These are phyloP conservation scores for Mortierella alpina DNA, from an alignment of 192 early-diverging fungal genomes.

Conservation along the genomic window DNA sequence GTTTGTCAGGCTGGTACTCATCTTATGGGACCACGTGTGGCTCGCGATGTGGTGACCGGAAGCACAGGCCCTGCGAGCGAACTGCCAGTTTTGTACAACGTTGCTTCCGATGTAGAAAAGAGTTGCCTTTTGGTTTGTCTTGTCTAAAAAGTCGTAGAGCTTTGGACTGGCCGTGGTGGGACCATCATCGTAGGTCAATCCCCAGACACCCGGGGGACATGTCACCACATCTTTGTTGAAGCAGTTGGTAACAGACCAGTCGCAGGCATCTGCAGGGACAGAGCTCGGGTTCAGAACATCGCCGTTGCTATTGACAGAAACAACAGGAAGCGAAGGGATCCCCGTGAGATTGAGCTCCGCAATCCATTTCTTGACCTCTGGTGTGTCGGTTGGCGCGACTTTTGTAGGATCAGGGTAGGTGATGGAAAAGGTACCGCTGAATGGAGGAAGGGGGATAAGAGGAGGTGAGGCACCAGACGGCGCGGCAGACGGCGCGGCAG, in stretches of 20 bases:
- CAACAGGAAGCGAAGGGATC: constrained; percentile 24
- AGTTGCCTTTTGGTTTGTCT: constrained; percentile 59
- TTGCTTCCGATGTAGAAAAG: constrained; percentile 63
- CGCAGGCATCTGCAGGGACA: constrained; percentile 42
- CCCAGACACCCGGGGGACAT: constrained; percentile 62
- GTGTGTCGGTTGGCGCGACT: constrained; percentile 34
- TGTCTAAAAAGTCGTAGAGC: constrained; percentile 62
- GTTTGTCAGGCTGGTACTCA: constrained; percentile 68
- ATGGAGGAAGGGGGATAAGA: constrained; percentile 13
- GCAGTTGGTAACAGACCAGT: constrained; percentile 58
- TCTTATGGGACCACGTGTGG: constrained; percentile 68
- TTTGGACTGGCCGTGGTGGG: constrained; percentile 52
- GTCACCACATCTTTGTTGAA: constrained; percentile 48
- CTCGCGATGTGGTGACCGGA: constrained; percentile 44
- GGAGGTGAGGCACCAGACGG: neutral
- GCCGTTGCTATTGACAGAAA: constrained; percentile 26
- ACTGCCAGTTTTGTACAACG: constrained; percentile 51
- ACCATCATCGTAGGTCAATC: constrained; percentile 59
- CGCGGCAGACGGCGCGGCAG: too few species aligned
- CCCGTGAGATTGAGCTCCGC: constrained; percentile 28
- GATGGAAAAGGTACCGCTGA: constrained; percentile 20
- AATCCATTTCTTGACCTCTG: constrained; percentile 39
- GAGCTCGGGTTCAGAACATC: constrained; percentile 5
- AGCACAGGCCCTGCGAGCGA: constrained; percentile 54
- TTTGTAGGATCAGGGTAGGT: constrained; percentile 8